Percentiles rank a stretch among this genome's conserved stretches.
These are phyloP conservation scores for Eimeria praecox DNA, from an alignment of 169 alveolate genomes.

Conservation along the genomic window DNA sequence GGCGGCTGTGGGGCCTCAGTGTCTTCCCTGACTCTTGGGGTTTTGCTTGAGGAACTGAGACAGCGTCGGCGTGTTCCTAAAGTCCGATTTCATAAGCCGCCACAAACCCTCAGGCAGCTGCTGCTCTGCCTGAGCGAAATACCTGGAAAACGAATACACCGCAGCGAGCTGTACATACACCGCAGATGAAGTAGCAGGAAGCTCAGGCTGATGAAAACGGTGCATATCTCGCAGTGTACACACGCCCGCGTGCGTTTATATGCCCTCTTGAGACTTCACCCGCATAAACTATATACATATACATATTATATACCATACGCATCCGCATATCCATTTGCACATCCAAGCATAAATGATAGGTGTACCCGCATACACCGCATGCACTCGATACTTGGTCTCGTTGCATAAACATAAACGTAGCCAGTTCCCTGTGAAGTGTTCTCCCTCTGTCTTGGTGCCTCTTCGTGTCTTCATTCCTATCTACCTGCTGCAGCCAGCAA, in stretches of 20 bases:
- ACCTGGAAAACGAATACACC: constrained; percentile 33
- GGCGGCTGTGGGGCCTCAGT: not conserved
- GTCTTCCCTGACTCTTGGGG: constrained; percentile 18
- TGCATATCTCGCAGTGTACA: not conserved
- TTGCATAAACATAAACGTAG: not conserved
- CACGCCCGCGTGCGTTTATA: not conserved
- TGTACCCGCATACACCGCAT: not conserved
- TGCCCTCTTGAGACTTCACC: no score
- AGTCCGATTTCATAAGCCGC: constrained; percentile 82
- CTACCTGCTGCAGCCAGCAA: not conserved
- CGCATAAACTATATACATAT: not conserved
- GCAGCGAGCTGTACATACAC: not conserved
- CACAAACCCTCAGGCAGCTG: constrained; percentile 82
- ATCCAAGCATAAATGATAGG: not conserved
- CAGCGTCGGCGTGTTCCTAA: constrained; percentile 80
- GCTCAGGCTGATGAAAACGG: not conserved
- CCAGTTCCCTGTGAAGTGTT: not conserved
- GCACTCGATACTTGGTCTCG: not conserved
- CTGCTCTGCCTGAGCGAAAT: constrained; percentile 86
- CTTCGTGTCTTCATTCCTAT: not conserved
- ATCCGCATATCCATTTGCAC: not conserved
- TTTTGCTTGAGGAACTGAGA: constrained; percentile 69
- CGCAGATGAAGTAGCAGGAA: not conserved
- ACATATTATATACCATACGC: not conserved
- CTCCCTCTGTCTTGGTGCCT: not conserved